phyloP scores from a whole-genome alignment of 106 monocot species.

The Dioscorea dumetorum region DNA sequence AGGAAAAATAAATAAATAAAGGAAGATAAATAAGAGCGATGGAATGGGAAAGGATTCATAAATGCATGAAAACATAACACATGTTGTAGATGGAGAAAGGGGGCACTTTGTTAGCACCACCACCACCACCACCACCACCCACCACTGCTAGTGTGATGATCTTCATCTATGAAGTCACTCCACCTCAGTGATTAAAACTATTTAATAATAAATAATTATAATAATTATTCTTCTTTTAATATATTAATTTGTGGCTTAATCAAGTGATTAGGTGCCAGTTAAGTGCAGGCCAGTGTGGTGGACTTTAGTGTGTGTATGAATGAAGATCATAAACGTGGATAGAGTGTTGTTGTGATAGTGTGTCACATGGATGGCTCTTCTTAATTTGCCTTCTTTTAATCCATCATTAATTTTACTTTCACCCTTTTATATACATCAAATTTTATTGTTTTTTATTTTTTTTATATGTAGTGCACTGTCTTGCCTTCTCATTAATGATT shows the following conservation, averaged over 20 bases:
- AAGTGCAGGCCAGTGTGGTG: background rate
- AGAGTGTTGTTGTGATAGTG: background rate
- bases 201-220: too few species aligned
- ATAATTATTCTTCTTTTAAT: background rate
- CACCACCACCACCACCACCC: too few species aligned
- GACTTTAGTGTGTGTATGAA: background rate
- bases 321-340: background rate
- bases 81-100: background rate
- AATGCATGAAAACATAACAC: background rate
- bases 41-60: background rate
- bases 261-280: background rate
- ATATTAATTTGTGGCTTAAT: background rate
- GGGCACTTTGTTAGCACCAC: too few species aligned
- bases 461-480: too few species aligned
- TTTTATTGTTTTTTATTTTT: too few species aligned
- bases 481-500: too few species aligned
- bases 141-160: background rate
- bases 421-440: too few species aligned
- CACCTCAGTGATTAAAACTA: background rate
- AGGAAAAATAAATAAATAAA: background rate
- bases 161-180: background rate
- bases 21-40: background rate
- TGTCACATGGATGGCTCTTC: conserved; percentile 1
- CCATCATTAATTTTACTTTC: background rate
- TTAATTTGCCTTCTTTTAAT: background rate